Base-by-base conservation (phyloP, 805 yeast species). In the Pichia manshurica region DNA sequence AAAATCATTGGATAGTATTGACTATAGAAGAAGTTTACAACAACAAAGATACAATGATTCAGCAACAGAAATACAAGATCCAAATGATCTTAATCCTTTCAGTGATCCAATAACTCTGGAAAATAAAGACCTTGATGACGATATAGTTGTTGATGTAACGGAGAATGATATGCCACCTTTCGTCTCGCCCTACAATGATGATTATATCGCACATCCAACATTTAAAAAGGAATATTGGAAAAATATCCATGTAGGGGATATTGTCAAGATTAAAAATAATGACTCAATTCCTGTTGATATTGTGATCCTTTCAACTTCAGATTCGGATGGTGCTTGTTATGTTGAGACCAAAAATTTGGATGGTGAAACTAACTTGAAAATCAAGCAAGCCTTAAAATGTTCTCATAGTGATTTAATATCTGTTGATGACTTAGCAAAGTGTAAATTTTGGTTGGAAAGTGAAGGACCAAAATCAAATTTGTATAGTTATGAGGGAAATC, bases 401-500 rank as follows among this genome's bases (percentile, higher is more conserved):
- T 75, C 83, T 7, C 60, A 66, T 25, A 35, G 56, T 20, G 57
- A 62, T 20, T 56, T 64, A 12, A 63, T 61, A 33, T 67, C 77
- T 15, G 70, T 67, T 31, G 66, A 70, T 50, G 82, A 78, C 55
- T 59, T 77, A 35, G 69, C 74, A 6, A 70, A 72, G 56, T 67
- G 78, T 45, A 73, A 72, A 53, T 84, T 84, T 55, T 77, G 83
- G 77, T 66, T 85, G n/a, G 87, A 85, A 55, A 77, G 85, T 68
- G 93, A 86, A 66, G 91, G 89, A 7, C 95, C 95, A 15, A 88
- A 85, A 63, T 76, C 89, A 1, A 84, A 84, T 60, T 68, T 86
- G 53, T 86, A 86, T 63, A 74, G 81, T 37, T 86, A 84, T 58
- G 86, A 84, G 61, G 95, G 93, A 53, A 82, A 81, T 55, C 58